These are phyloP conservation scores for Cercospora brassicicola DNA, from an alignment of 2,329 filamentous ascomycete genomes.

Conservation along the genomic window DNA sequence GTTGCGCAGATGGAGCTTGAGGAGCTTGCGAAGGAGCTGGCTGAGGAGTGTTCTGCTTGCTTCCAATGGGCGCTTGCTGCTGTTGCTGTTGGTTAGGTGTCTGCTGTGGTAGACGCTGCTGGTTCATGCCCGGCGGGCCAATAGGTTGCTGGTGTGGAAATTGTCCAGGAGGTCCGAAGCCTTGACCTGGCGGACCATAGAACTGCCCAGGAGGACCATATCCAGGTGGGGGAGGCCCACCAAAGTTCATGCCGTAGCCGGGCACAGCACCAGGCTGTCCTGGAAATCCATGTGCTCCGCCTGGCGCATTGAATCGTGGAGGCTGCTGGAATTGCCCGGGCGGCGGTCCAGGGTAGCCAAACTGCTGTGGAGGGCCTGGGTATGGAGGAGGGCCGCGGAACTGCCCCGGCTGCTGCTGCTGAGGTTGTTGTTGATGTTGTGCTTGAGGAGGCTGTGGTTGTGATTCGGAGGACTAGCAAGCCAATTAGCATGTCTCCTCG, in stretches of 20 bases:
- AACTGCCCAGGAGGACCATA: slow-evolving; percentile 31
- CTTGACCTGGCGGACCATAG: slow-evolving; percentile 13
- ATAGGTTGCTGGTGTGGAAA: slow-evolving; percentile 52
- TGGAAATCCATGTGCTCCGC: slow-evolving; percentile 49
- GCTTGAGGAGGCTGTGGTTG: slow-evolving; percentile 21
- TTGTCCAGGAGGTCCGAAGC: slow-evolving; percentile 47
- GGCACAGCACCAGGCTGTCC: slow-evolving; percentile 52
- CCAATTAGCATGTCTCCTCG: neutral
- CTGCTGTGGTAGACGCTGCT: slow-evolving; percentile 45
- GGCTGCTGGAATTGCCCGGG: slow-evolving; percentile 47
- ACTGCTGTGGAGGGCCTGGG: slow-evolving; percentile 37
- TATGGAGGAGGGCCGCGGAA: slow-evolving; percentile 42
- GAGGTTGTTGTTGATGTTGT: slow-evolving; percentile 37
- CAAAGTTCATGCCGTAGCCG: slow-evolving; percentile 62
- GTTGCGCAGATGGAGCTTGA: slow-evolving; percentile 16
- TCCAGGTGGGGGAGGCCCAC: slow-evolving; percentile 54
- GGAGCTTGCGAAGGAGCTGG: slow-evolving; percentile 28
- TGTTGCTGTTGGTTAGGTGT: slow-evolving; percentile 40
- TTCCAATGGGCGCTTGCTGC: slow-evolving; percentile 37
- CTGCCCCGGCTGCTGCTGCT: slow-evolving; percentile 41
- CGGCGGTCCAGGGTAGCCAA: slow-evolving; percentile 43
- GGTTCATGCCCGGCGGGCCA: slow-evolving; percentile 47
- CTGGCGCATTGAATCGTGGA: slow-evolving; percentile 49
- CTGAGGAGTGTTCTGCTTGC: slow-evolving; percentile 40
- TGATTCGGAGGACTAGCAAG: slow-evolving; percentile 14